Percentiles rank a stretch among this genome's conserved stretches.
These are phyloP conservation scores for Aspergillus coremiiformis DNA, from an alignment of 495 filamentous ascomycete genomes.

Conservation along the genomic window DNA sequence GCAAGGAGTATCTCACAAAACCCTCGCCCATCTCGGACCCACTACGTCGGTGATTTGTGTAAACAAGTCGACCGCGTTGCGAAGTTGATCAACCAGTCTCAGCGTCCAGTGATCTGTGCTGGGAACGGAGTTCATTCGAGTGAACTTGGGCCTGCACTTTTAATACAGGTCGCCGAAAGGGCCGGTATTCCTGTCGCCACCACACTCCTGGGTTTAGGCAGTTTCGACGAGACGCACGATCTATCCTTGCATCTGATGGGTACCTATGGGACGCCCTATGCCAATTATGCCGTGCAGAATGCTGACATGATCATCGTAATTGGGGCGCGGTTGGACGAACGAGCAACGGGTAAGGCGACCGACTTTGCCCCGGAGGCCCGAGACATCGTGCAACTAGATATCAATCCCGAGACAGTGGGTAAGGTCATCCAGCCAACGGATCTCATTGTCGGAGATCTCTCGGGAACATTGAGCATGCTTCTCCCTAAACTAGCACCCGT, in stretches of 20 bases:
- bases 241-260: slow-evolving; percentile 59
- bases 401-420: slow-evolving; percentile 60
- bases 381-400: slow-evolving; percentile 59
- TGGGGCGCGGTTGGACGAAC: slow-evolving; percentile 59
- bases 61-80: slow-evolving; percentile 47
- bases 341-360: slow-evolving; percentile 47
- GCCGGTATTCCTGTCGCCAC: slow-evolving; percentile 55
- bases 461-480: slow-evolving; percentile 61
- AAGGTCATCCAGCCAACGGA: slow-evolving; percentile 58
- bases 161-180: slow-evolving; percentile 52
- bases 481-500: slow-evolving; percentile 60
- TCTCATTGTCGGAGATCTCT: slow-evolving; percentile 54
- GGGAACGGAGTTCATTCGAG: slow-evolving; percentile 50
- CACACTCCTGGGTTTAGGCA: slow-evolving; percentile 59
- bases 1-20: neutral
- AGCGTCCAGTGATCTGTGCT: slow-evolving; percentile 56
- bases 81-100: slow-evolving; percentile 47
- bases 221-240: slow-evolving; percentile 51
- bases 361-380: slow-evolving; percentile 53
- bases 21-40: slow-evolving; percentile 33
- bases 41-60: slow-evolving; percentile 43
- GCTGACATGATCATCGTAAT: slow-evolving; percentile 56
- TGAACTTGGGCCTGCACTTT: slow-evolving; percentile 45
- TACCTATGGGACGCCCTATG: slow-evolving; percentile 59
- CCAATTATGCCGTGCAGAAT: slow-evolving; percentile 60